Base-by-base conservation (phyloP, 2,329 filamentous ascomycete genomes). In the Botrytis elliptica region DNA sequence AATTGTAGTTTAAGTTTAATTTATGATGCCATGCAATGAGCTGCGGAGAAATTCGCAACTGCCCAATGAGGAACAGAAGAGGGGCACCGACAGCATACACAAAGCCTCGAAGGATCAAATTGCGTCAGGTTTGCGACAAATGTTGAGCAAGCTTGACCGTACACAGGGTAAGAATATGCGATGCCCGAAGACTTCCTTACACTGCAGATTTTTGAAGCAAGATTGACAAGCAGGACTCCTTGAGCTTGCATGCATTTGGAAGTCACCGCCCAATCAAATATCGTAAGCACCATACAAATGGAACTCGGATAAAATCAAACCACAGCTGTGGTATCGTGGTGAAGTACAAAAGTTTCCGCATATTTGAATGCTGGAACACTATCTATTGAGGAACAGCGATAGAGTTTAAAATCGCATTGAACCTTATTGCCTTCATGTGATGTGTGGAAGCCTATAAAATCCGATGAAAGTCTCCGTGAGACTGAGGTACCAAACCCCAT, bases 181-280 rank as follows among this genome's bases (percentile, higher is more conserved):
- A 42, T n/a, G n/a, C 16, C 33, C 25, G 44, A 36, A n/a, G 38
- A 18, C 46, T 71, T 57, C 46, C 46, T 46, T 65, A 33, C 25
- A 57, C 66, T 29, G 36, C 66, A 42, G n/a, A 29, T 25, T 25
- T 8, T 72, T 7, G n/a, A 67, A 59, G 70, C 60, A 66, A 62
- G 67, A 70, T 70, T 70, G 67, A 62, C 60, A 67, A 38, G 38
- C 60, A 18, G 36, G 29, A n/a, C 25, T 57, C 36, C 36, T 68
- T 57, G 36, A 57, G 66, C 25, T 42, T 72, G 62, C 70, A 66
- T 66, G 60, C 60, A 64, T 36, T 71, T 44, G 44, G 22, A 57
- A 67, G 46, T 22, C 60, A 66, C 18, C 38, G n/a, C 16, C 49
- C 49, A 65, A 46, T 57, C 10, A 36, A 29, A 57, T 8, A 36